These are phyloP conservation scores for Earliella scabrosa DNA, from an alignment of 1,284 basidiomycete species.

Conservation along the genomic window DNA sequence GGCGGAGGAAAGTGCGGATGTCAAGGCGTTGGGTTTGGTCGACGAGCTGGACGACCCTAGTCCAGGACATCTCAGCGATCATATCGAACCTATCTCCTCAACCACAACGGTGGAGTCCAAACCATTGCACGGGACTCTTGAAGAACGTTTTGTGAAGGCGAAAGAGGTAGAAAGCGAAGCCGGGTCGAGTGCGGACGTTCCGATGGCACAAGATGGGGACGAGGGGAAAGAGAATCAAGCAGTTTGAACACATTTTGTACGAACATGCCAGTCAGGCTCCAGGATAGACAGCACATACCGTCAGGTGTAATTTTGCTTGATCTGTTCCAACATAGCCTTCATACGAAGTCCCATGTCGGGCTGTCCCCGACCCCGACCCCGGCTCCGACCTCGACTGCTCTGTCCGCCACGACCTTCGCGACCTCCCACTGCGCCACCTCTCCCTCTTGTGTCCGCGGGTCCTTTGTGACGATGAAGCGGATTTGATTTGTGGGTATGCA, in stretches of 20 bases:
- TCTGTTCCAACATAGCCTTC: conserved; percentile 78
- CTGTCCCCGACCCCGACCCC: conserved; percentile 47
- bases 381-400: conserved; percentile 41
- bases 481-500: conserved; percentile 60
- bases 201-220: conserved; percentile 49
- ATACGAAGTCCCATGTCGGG: conserved; percentile 82
- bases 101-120: conserved; percentile 53
- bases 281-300: not conserved
- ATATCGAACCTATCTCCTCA: conserved; percentile 69
- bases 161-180: conserved; percentile 31
- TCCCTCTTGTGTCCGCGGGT: conserved; percentile 13
- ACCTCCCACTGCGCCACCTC: conserved; percentile 21
- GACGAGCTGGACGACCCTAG: conserved; percentile 83
- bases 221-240: conserved; percentile 66
- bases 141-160: conserved; percentile 68
- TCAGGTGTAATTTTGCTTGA: conserved; percentile 61
- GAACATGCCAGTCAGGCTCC: not conserved
- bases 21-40: conserved; percentile 69
- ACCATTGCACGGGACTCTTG: conserved; percentile 61
- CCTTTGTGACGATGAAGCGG: conserved; percentile 39
- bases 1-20: conserved; percentile 38
- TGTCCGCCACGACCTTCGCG: conserved; percentile 15
- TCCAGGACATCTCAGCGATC: conserved; percentile 81
- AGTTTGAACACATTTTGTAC: conserved; percentile 19
- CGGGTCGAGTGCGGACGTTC: conserved; percentile 18